Base-by-base conservation (phyloP, 768 basidiomycete species). In the Podaxis sp. region DNA sequence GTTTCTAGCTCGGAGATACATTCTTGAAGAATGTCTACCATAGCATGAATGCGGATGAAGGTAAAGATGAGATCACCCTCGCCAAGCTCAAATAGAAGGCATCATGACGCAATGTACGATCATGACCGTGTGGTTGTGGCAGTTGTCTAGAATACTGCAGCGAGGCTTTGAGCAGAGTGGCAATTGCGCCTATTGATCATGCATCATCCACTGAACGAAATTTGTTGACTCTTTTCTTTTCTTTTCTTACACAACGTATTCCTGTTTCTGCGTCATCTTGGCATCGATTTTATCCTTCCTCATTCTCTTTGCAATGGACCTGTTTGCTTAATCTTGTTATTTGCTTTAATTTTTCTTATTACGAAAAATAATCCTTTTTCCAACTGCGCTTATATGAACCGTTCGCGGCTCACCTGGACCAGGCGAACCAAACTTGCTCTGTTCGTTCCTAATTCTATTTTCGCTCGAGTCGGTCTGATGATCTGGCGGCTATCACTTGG, bases 11-110 rank as follows among this genome's bases (percentile, higher is more conserved):
- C 15, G 78, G 79, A 7, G 76, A 77, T 61, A 73, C 74, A n/a
- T 80, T 80, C 67, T 66, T 80, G 63, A 80, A 79, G 66, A 75
- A 76, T 46, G 76, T 78, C 33, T 79, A 79, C 58, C 73, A 78
- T 59, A 74, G 74, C 60, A 77, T 75, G 48, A 70, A 79, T 61
- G 73, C 63, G 17, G 59, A 61, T 33, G 52, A 61, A 33, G 71
- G 64, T n/a, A 72, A 66, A 19, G 69, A 78, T 53, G 68, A 70
- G 53, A 72, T 80, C 24, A 72, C 73, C 6, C 65, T 80, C 33
- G 77, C 77, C 2, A 69, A 70, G 64, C 69, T 71, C 24, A 52
- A 38, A 30, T 59, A 39, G 26, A 42, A 24, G 13, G 19, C n/a
- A 19, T 19, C 33, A 33, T 28, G 28, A 28, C 28, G 28, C 28